Percentiles rank a stretch among this genome's conserved stretches.
These are phyloP conservation scores for Omphalotus guepiniiformis DNA, from an alignment of 768 basidiomycete species.

Conservation along the genomic window DNA sequence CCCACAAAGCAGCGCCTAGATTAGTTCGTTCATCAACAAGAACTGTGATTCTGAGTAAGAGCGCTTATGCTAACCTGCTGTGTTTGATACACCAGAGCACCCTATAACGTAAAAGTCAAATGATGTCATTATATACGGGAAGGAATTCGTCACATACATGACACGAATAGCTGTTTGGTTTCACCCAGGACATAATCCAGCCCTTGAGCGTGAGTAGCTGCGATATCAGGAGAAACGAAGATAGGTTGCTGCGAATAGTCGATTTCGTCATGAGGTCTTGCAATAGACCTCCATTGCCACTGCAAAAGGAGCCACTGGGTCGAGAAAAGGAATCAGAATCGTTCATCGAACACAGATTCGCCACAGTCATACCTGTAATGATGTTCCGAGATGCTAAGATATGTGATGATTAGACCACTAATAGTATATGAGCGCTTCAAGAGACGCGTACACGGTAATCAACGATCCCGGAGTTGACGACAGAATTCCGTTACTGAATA, in stretches of 20 bases:
- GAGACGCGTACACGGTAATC: constrained; percentile 31
- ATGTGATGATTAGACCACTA: neutral
- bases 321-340: no score
- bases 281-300: neutral
- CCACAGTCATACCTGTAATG: constrained; percentile 24
- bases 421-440: neutral
- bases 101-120: constrained; percentile 9
- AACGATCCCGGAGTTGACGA: constrained; percentile 32
- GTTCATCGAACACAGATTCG: no score
- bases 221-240: constrained; percentile 49
- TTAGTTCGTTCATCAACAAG: no score
- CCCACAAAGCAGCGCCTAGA: constrained; percentile 69
- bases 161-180: constrained; percentile 50
- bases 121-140: neutral
- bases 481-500: constrained; percentile 35
- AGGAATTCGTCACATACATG: constrained; percentile 21
- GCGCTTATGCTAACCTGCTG: constrained; percentile 19
- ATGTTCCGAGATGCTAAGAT: constrained; percentile 41
- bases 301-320: constrained; percentile 21
- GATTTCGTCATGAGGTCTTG: constrained; percentile 55
- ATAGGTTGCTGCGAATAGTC: constrained; percentile 53
- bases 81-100: constrained; percentile 12
- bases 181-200: constrained; percentile 66
- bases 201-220: constrained; percentile 39
- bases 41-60: neutral